Percentiles rank a stretch among this genome's conserved stretches.
Conservation (phyloP, 2,329 filamentous ascomycete species). For the Lachnellula hyalina region DNA sequence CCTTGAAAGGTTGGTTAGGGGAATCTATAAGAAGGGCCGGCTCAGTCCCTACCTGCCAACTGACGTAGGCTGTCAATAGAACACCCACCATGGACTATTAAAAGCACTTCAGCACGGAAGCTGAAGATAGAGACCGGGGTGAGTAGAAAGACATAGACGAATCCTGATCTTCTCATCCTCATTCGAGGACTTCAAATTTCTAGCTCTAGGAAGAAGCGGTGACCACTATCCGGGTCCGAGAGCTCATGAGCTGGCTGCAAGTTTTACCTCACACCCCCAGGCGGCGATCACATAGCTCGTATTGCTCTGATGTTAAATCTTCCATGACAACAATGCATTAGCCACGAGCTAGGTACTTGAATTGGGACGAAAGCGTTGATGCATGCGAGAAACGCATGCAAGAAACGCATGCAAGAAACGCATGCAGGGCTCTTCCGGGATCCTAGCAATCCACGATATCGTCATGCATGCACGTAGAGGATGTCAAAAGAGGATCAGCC, state of each 20-base stretch:
- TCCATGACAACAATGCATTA: too few species aligned
- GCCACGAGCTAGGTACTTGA: neutral
- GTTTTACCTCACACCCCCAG: neutral
- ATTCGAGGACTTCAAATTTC: neutral
- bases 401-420: too few species aligned
- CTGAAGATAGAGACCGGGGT: neutral
- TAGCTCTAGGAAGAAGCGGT: neutral
- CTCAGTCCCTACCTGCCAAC: too few species aligned
- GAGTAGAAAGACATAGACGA: neutral
- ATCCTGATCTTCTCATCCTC: neutral
- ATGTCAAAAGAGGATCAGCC: neutral
- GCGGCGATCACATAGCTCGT: neutral
- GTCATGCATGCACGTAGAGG: neutral
- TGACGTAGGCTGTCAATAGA: too few species aligned
- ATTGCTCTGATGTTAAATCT: neutral
- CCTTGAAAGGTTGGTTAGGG: too few species aligned
- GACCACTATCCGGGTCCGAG: neutral
- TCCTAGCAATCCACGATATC: neutral
- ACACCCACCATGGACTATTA: neutral
- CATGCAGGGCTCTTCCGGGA: neutral
- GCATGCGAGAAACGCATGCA: neutral
- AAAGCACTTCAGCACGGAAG: neutral
- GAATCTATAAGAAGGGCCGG: too few species aligned
- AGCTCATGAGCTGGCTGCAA: neutral
- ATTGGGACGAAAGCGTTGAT: neutral